Evolutionary conservation across 2,329 filamentous ascomycete genomes (phyloP).

Genomic region (Grosmannia penicillata): DNA sequence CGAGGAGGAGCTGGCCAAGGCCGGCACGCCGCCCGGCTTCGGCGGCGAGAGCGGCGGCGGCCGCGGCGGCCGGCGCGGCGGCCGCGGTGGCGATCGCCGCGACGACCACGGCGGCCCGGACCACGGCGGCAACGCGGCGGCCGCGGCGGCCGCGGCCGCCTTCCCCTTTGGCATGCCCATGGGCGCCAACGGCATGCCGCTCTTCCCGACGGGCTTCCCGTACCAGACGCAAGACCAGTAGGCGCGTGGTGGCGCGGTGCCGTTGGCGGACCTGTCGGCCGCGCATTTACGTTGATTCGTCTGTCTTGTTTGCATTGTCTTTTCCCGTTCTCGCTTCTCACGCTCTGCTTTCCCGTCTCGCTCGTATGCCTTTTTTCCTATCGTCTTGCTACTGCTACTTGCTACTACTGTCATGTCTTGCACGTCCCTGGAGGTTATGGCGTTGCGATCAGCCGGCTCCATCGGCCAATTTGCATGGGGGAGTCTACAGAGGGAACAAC

Average conservation of each 20-base stretch:
- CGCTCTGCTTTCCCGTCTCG: background rate
- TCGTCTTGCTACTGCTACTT: no score
- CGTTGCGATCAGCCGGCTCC: no score
- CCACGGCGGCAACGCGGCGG: conserved; percentile 8
- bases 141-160: conserved; percentile 7
- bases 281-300: no score
- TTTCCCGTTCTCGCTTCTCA: background rate
- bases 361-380: no score
- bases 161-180: conserved; percentile 29
- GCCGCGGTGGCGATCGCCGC: conserved; percentile 10
- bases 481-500: no score
- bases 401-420: no score
- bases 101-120: no score
- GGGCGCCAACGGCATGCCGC: conserved; percentile 32
- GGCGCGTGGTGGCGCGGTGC: no score
- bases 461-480: no score
- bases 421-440: no score
- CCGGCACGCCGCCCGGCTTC: background rate
- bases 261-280: no score
- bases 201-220: conserved; percentile 30
- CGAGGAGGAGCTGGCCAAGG: conserved; percentile 15
- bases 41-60: conserved; percentile 14
- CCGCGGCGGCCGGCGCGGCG: conserved; percentile 7
- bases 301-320: background rate
- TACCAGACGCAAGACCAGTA: conserved; percentile 15